Evolutionary conservation across 768 basidiomycete genomes (phyloP).

Genomic region (Pleurotus ostreatus): DNA sequence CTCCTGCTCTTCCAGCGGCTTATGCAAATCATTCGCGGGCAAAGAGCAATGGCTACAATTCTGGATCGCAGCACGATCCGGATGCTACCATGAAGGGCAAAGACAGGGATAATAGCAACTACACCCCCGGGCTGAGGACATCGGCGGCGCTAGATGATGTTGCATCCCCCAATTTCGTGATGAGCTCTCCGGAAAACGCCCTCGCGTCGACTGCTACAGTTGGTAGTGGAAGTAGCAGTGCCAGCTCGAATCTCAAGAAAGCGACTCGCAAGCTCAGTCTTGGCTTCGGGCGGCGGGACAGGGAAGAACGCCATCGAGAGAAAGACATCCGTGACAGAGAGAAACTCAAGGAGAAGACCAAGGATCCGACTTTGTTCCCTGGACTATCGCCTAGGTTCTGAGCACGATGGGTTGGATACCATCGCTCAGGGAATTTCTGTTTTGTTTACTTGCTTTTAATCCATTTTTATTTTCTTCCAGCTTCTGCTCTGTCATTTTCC

Average conservation of each 20-base stretch:
- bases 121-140: not conserved
- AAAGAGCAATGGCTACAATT: not conserved
- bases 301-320: conserved; percentile 30
- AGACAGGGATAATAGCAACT: not conserved
- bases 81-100: not conserved
- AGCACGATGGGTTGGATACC: not conserved
- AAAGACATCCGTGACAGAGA: conserved; percentile 29
- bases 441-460: conserved; percentile 10
- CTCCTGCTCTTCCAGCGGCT: not conserved
- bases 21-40: not conserved
- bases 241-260: conserved; percentile 28
- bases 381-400: not conserved
- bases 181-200: not conserved
- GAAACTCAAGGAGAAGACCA: conserved; percentile 9
- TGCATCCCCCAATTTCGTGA: not conserved
- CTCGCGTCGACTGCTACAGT: conserved; percentile 11
- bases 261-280: conserved; percentile 69
- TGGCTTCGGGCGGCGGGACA: conserved; percentile 48
- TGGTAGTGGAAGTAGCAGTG: conserved; percentile 17
- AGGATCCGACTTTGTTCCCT: not conserved
- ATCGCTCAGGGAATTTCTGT: not conserved
- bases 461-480: conserved; percentile 23
- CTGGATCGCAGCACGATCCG: not conserved
- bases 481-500: conserved; percentile 11
- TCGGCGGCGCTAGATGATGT: not conserved